Evolutionary conservation across 305 asterid genomes (phyloP).

Genomic region (Stenogyne calaminthoides): DNA sequence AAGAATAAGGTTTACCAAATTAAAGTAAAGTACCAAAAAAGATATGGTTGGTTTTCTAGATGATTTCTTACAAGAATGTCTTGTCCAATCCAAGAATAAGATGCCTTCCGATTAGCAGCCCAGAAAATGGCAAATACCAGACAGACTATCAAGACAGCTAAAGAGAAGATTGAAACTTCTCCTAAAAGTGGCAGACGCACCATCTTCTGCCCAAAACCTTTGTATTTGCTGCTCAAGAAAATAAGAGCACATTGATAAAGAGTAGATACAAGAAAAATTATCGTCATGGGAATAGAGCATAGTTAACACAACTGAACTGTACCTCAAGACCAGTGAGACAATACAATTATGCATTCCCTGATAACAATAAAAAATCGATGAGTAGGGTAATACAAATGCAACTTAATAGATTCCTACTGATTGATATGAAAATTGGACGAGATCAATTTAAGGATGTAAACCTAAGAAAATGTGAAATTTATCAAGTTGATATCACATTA

Average conservation of each 20-base stretch:
- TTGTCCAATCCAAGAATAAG: constrained; percentile 98
- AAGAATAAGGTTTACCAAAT: neutral
- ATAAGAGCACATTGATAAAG: constrained; percentile 30
- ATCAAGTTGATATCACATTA: too few relatives aligned
- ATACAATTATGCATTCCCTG: constrained; percentile 98
- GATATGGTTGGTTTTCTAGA: neutral
- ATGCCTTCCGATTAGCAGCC: constrained; percentile 84
- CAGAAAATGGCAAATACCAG: constrained; percentile 77
- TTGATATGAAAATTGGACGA: neutral
- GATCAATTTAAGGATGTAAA: too few relatives aligned
- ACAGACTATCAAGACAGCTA: constrained; percentile 65
- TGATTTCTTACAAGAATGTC: constrained; percentile 85
- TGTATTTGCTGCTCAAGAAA: constrained; percentile 71
- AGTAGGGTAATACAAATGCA: constrained; percentile 21
- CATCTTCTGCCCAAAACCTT: constrained; percentile 60
- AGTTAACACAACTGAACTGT: constrained; percentile 25
- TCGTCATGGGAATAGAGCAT: constrained; percentile 21
- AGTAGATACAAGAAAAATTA: constrained; percentile 28
- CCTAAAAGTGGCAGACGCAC: constrained; percentile 76
- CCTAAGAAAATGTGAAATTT: too few relatives aligned
- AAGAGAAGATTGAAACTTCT: constrained; percentile 72
- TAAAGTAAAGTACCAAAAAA: constrained; percentile 7
- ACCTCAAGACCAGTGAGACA: constrained; percentile 82
- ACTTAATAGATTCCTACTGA: constrained; percentile 12
- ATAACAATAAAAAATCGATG: constrained; percentile 36